phyloP scores from a whole-genome alignment of 2,329 filamentous ascomycete genomes.

The Karstenula rhodostoma region DNA sequence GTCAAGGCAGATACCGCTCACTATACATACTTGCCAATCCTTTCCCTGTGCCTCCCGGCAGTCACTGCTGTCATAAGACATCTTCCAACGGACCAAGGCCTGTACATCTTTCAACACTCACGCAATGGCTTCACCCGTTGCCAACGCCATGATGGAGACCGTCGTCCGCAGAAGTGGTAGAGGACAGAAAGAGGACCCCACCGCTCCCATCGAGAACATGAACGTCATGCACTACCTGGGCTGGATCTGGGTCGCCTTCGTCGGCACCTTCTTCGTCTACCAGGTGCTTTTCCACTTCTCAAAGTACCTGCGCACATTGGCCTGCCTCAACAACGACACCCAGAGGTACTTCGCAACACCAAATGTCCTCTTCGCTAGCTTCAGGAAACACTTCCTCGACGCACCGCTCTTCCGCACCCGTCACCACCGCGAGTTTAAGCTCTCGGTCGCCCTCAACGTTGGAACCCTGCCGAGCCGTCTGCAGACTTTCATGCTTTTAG shows the following conservation, averaged over 20 bases:
- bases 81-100: slow-evolving; percentile 8
- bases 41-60: slow-evolving; percentile 30
- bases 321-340: slow-evolving; percentile 78
- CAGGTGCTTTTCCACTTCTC: slow-evolving; percentile 67
- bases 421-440: slow-evolving; percentile 61
- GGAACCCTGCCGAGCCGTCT: slow-evolving; percentile 59
- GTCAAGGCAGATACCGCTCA: slow-evolving; percentile 47
- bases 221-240: slow-evolving; percentile 49
- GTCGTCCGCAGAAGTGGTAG: slow-evolving; percentile 24
- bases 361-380: slow-evolving; percentile 57
- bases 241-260: slow-evolving; percentile 66
- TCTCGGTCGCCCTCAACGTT: slow-evolving; percentile 58
- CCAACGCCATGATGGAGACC: slow-evolving; percentile 18
- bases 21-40: slow-evolving; percentile 38
- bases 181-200: slow-evolving; percentile 35
- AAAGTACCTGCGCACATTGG: slow-evolving; percentile 75
- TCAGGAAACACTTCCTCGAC: slow-evolving; percentile 57
- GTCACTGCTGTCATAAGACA: slow-evolving; percentile 10
- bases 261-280: slow-evolving; percentile 71
- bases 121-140: slow-evolving; percentile 34
- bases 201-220: slow-evolving; percentile 41
- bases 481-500: slow-evolving; percentile 56
- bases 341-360: slow-evolving; percentile 80
- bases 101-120: slow-evolving; percentile 22
- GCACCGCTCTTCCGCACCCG: slow-evolving; percentile 58